Base-by-base conservation (phyloP, 768 basidiomycete species). In the Tylopilus subfusipes region DNA sequence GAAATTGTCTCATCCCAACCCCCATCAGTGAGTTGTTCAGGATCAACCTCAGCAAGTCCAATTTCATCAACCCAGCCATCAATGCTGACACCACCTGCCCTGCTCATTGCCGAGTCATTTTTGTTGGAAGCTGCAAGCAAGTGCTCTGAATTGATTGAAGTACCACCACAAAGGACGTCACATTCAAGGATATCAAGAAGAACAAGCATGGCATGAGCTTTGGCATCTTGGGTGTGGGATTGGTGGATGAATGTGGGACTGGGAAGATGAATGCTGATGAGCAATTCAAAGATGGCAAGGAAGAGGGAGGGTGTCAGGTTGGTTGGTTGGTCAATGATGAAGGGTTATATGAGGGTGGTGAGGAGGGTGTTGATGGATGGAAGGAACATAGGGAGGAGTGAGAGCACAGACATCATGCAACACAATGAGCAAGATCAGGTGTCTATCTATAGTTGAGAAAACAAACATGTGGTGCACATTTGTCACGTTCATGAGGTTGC, bases 281-380 rank as follows among this genome's bases (percentile, higher is more conserved):
- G n/a, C n/a, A n/a, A n/a, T n/a, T n/a, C n/a, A 90, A 76, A 0
- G 83, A 82, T 0, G n/a, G n/a, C n/a, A n/a, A n/a, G n/a, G n/a
- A n/a, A n/a, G n/a, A n/a, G n/a, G n/a, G n/a, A n/a, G n/a, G 89
- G 88, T 0, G 85, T 88, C 10, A 92, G 78, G 61, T 90, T 86
- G 14, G 71, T 65, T 16, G 82, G 82, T 31, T 80, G 75, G 34
- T 76, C 64, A 12, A 86, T 64, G 22, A 61, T 60, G 44, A 83
- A 72, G 2, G 81, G 80, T 21, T 84, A 66, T 19, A 68, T 57
- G 42, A 85, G 68, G 0, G 72, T 63, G 1, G 56, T 58, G 33
- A 85, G 74, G 36, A 85, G 77, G 22, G 65, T 56, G 59, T 83
- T 83, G 27, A 84, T 69, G 25, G 60, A 55, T 0, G 66, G 55